Evolutionary conservation across 495 filamentous ascomycete genomes (phyloP).

Genomic region (Trichocladium antarcticum): DNA sequence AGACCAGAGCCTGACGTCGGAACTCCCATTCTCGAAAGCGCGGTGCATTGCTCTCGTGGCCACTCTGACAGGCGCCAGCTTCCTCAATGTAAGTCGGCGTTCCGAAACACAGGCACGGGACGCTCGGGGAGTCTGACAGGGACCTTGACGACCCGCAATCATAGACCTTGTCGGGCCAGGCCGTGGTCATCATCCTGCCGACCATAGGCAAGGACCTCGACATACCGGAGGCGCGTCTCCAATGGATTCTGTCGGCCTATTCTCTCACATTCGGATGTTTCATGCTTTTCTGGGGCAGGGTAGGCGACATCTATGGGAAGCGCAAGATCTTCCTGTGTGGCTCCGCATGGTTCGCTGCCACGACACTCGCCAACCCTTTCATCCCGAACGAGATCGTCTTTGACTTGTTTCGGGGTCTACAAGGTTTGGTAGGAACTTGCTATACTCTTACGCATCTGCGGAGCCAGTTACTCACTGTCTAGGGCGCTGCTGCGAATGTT

Average conservation of each 20-base stretch:
- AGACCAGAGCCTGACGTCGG: constrained; percentile 8
- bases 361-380: constrained; percentile 55
- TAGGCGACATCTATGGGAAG: constrained; percentile 66
- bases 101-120: neutral
- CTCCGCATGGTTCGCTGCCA: constrained; percentile 51
- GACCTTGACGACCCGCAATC: neutral
- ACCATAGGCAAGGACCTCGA: constrained; percentile 42
- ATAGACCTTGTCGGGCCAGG: constrained; percentile 48
- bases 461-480: neutral
- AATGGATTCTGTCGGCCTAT: constrained; percentile 55
- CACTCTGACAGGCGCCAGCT: constrained; percentile 44
- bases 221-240: constrained; percentile 46
- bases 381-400: constrained; percentile 53
- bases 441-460: constrained; percentile 14
- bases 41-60: constrained; percentile 38
- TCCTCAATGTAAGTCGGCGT: constrained; percentile 38
- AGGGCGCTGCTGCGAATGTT: constrained; percentile 56
- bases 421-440: constrained; percentile 49
- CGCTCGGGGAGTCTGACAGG: neutral
- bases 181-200: constrained; percentile 51
- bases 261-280: constrained; percentile 58
- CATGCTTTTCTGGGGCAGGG: constrained; percentile 59
- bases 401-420: constrained; percentile 59
- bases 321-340: constrained; percentile 55
- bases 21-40: constrained; percentile 35